Percentiles rank a stretch among this genome's conserved stretches.
Evolutionary conservation across 805 yeast genomes (phyloP).

Genomic region (Metschnikowia continentalis): DNA sequence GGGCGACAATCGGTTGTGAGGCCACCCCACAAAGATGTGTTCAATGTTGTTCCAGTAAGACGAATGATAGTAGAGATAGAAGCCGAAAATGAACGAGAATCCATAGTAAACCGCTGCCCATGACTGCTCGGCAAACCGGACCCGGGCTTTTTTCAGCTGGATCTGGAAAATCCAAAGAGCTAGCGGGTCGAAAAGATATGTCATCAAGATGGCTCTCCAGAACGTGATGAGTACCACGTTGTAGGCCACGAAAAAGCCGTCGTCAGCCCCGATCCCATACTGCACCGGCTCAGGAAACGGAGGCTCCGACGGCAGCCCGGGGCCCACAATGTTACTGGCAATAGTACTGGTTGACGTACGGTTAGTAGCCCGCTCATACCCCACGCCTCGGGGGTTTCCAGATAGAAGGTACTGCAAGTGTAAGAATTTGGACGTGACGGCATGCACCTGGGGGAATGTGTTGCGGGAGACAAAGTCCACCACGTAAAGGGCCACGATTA

Average conservation of each 20-base stretch:
- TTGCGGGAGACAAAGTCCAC: constrained; percentile 20
- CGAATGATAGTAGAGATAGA: constrained; percentile 51
- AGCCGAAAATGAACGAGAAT: constrained; percentile 52
- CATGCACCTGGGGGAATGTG: constrained; percentile 16
- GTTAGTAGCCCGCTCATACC: not conserved
- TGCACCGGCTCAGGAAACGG: not conserved
- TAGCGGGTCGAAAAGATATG: constrained; percentile 52
- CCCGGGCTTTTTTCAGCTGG: constrained; percentile 45
- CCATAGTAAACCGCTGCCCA: constrained; percentile 68
- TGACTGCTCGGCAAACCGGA: constrained; percentile 82
- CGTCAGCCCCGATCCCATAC: constrained; percentile 57
- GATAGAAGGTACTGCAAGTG: constrained; percentile 28
- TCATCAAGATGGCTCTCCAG: constrained; percentile 58
- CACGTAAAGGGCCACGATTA: constrained; percentile 26
- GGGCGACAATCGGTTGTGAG: constrained; percentile 55
- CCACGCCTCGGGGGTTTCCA: not conserved
- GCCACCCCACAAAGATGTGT: constrained; percentile 66
- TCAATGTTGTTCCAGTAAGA: constrained; percentile 57
- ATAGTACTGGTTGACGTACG: not conserved
- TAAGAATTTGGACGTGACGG: constrained; percentile 32
- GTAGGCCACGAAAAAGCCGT: constrained; percentile 48
- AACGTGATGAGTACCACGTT: constrained; percentile 56
- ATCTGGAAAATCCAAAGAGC: constrained; percentile 45
- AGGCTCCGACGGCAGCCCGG: constrained; percentile 1
- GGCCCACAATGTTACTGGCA: too few species aligned